Base-by-base conservation (phyloP, 1,284 basidiomycete genomes). In the Fomitopsis palustris region DNA sequence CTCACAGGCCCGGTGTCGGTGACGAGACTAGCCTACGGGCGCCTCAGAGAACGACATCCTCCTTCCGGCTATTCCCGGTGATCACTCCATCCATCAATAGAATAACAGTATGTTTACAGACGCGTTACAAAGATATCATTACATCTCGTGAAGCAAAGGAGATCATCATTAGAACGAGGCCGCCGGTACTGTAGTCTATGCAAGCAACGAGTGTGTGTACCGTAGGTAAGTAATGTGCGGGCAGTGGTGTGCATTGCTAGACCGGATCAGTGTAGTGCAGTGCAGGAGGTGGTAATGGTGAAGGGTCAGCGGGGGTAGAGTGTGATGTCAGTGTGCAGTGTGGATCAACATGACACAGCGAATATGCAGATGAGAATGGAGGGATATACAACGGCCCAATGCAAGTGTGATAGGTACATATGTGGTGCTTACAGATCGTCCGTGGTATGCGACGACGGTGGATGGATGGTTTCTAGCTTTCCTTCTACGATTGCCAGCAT, bases 151-250 rank as follows among this genome's bases (percentile, higher is more conserved):
- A 39, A 42, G 23, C 54, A 55, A 55, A 45, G 27, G 8, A 45
- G 29, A 45, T 37, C 41, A 55, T 37, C 54, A 55, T 55, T 55
- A 52, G 1, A n/a, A 54, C 42, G n/a, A 39, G 16, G 25, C 31
- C 31, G 38, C 12, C 2, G 4, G 19, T 55, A 55, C 4, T 10
- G 54, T 55, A 45, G 38, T 55, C 54, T 55, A 55, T 31, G 54
- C 38, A 43, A 19, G 29, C 41, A 55, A 55, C 41, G 54, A 55
- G 41, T 45, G 54, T 55, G 54, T 38, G 53, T 45, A 42, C 54
- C n/a, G 31, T 43, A 27, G 53, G 19, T 12, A 6, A 23, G 31
- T 41, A 54, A 21, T 12, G 33, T 43, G 42, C 21, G 55, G 33
- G 42, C 45, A 42, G 29, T 31, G 55, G 49, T 37, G 31, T 52